Evolutionary conservation across 2,329 filamentous ascomycete species (phyloP), one percentile per base, ranked within the genome.

Genomic region (Apiospora sp.): DNA sequence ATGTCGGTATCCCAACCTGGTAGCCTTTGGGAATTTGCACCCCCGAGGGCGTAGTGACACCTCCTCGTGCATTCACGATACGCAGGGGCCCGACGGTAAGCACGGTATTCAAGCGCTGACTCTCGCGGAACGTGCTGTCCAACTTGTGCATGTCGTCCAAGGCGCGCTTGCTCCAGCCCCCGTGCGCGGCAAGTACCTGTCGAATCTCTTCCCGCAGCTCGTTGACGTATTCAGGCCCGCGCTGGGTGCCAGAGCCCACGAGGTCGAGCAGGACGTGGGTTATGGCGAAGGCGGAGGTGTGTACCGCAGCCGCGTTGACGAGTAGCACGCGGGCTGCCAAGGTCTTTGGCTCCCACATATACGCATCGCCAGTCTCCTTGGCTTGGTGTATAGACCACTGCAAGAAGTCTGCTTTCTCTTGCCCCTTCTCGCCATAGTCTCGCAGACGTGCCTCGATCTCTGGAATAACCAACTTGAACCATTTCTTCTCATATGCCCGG

Each of bases 141-240:
- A 85, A 75, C 72, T 83, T 84, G 30, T 78, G 75, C 75, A 86
- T 79, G 24, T 79, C 78, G 5, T 76, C 77, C 24, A 84, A 74
- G 10, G 79, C 79, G 2, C 76, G 77, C 75, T 82, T 83, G 73
- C 79, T 77, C 80, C 81, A 82, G 3, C 79, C 78, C 41, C 75
- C 76, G 67, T 79, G 72, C 67, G 76, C 78, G 5, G 76, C 77
- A 0, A 82, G 77, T 24, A 79, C 80, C n/a, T 71, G 61, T 10
- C 77, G 71, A 37, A 86, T 84, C 76, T 88, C 86, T n/a, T 82
- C 78, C 1, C 86, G 82, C 37, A 87, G 77, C 67, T 84, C 83
- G 44, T 85, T 81, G 44, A 87, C 75, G 76, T 84, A 84, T 12
- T n/a, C 30, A 8, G 46, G 1, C 0, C 68, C 68, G 16, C 68